Evolutionary conservation across 495 filamentous ascomycete species (phyloP).

Genomic region (Pyrenula massariospora): DNA sequence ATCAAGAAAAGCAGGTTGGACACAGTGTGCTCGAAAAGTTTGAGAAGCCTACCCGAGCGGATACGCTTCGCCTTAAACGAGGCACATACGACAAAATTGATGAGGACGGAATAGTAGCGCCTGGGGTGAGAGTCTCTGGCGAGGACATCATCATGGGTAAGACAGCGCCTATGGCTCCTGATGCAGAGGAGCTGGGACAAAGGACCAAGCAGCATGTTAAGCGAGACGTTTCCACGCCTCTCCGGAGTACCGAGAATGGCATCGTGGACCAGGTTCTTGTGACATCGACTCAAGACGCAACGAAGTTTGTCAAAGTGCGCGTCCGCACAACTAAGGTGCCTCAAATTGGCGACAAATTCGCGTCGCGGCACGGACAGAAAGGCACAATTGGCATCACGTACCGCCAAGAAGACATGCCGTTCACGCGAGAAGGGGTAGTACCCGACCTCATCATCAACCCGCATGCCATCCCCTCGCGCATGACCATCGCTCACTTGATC

Average conservation of each 20-base stretch:
- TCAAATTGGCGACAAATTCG: constrained; percentile 99
- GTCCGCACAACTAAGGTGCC: constrained; percentile 96
- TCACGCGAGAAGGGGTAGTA: constrained; percentile 79
- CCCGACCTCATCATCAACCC: constrained; percentile 99
- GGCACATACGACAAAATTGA: constrained; percentile 98
- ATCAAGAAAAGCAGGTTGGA: constrained; percentile 88
- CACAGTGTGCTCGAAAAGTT: constrained; percentile 83
- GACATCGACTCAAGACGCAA: constrained; percentile 77
- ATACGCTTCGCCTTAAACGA: constrained; percentile 83
- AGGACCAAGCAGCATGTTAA: constrained; percentile 81
- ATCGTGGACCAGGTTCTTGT: constrained; percentile 90
- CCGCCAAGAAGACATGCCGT: constrained; percentile 97
- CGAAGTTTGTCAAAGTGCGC: constrained; percentile 90
- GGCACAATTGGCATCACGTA: constrained; percentile 98
- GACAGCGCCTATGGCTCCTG: constrained; percentile 83
- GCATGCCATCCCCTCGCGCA: constrained; percentile 98
- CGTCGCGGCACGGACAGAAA: constrained; percentile 97
- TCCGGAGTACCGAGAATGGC: constrained; percentile 90
- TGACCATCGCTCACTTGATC: constrained; percentile 99
- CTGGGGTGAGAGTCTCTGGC: constrained; percentile 85
- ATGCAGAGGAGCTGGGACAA: constrained; percentile 88
- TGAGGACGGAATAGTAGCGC: constrained; percentile 84
- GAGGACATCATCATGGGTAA: constrained; percentile 99
- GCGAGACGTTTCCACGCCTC: constrained; percentile 85
- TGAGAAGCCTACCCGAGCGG: constrained; percentile 80